These are phyloP conservation scores for Irpex sp. DNA, from an alignment of 1,284 basidiomycete species.

Conservation along the genomic window DNA sequence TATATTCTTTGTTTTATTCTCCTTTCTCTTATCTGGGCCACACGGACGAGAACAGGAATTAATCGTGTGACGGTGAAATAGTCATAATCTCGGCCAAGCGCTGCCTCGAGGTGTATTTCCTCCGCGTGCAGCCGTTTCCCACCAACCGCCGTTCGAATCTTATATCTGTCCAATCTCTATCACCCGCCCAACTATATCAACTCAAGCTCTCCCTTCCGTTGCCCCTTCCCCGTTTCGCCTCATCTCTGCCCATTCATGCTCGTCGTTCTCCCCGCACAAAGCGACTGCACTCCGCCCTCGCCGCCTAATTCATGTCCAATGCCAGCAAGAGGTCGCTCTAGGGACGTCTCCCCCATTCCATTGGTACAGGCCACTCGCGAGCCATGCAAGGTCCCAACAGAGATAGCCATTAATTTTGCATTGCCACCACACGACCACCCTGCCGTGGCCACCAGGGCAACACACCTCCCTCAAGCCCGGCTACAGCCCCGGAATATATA, in stretches of 20 bases:
- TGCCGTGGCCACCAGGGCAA: slow-evolving; percentile 7
- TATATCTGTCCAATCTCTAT: not conserved
- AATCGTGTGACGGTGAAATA: not conserved
- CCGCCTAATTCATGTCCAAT: slow-evolving; percentile 17
- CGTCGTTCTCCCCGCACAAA: slow-evolving; percentile 8
- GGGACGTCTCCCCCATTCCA: slow-evolving; percentile 25
- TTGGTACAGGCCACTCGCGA: slow-evolving; percentile 11
- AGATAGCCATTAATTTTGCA: slow-evolving; percentile 7
- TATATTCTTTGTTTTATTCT: not conserved
- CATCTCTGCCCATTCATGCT: slow-evolving; percentile 14
- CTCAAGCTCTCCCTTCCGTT: slow-evolving; percentile 6
- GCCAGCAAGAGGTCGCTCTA: slow-evolving; percentile 27
- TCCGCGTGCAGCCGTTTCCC: slow-evolving; percentile 1
- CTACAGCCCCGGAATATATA: slow-evolving; percentile 11
- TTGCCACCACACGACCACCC: slow-evolving; percentile 10
- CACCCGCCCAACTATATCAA: slow-evolving; percentile 1
- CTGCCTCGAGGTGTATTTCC: slow-evolving; percentile 7
- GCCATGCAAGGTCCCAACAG: slow-evolving; percentile 8
- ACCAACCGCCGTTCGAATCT: not conserved
- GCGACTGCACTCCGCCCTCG: slow-evolving; percentile 12
- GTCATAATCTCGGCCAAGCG: not conserved
- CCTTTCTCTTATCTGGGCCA: not conserved
- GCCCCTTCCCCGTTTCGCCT: slow-evolving; percentile 11
- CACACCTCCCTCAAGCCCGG: slow-evolving; percentile 1
- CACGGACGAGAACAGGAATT: not conserved